These are phyloP conservation scores for Cryptococcus wingfieldii DNA, from an alignment of 1,284 basidiomycete species.

Conservation along the genomic window DNA sequence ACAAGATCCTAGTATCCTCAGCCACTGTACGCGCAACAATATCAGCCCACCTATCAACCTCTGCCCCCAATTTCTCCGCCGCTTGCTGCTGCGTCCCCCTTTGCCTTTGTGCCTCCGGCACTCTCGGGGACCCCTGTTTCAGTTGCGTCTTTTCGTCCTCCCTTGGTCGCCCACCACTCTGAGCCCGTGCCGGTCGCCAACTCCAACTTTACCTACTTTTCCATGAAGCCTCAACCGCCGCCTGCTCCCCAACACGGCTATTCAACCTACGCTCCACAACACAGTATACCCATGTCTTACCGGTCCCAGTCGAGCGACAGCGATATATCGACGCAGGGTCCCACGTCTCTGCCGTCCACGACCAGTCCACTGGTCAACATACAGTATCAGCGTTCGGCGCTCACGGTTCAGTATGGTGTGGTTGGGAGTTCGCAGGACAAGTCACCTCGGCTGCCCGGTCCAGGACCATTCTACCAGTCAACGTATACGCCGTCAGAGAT, in stretches of 20 bases:
- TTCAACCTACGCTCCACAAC: conserved; percentile 21
- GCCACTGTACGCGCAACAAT: neutral
- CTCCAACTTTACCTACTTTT: conserved; percentile 12
- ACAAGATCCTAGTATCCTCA: neutral
- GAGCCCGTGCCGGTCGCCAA: conserved; percentile 23
- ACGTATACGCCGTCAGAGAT: conserved; percentile 29
- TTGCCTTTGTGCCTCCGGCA: conserved; percentile 43
- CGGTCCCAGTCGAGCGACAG: conserved; percentile 37
- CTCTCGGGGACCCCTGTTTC: conserved; percentile 24
- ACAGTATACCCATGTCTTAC: conserved; percentile 36
- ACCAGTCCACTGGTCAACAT: conserved; percentile 10
- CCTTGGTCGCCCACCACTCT: conserved; percentile 29
- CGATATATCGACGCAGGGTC: conserved; percentile 11
- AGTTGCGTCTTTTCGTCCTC: conserved; percentile 22
- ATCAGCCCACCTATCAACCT: neutral
- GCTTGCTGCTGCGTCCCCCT: conserved; percentile 36
- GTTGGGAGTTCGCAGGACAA: neutral
- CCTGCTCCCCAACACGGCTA: conserved; percentile 9
- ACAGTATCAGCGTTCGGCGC: conserved; percentile 3
- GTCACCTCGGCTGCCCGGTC: conserved; percentile 1
- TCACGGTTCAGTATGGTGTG: conserved; percentile 1
- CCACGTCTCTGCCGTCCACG: conserved; percentile 6
- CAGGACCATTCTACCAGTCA: conserved; percentile 16
- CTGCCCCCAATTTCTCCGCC: conserved; percentile 23
- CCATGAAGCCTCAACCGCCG: conserved; percentile 6